These are phyloP conservation scores for Aspergillus steynii DNA, from an alignment of 495 filamentous ascomycete genomes.

Conservation along the genomic window DNA sequence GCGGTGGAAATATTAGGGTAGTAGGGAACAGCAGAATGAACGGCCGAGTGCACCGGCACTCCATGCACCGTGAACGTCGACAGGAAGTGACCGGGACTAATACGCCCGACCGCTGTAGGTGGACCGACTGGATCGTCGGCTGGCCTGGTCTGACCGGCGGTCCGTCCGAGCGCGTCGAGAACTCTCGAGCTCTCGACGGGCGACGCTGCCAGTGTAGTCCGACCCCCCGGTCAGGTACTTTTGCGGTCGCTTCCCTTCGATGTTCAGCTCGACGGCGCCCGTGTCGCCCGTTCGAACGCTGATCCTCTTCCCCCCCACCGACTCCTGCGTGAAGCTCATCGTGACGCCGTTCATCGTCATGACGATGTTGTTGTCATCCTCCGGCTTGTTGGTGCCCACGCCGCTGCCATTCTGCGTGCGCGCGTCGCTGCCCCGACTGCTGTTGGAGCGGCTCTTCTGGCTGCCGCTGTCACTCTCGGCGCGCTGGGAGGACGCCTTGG, in stretches of 20 bases:
- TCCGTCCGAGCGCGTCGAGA: conserved; percentile 33
- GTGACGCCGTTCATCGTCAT: conserved; percentile 46
- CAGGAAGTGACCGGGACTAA: conserved; percentile 3
- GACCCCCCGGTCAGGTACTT: conserved; percentile 38
- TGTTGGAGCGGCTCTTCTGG: conserved; percentile 47
- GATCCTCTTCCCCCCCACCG: conserved; percentile 41
- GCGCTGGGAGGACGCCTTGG: conserved; percentile 30
- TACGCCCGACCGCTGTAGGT: conserved; percentile 30
- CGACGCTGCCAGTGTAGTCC: conserved; percentile 33
- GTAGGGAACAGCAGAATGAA: not conserved
- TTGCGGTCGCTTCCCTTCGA: conserved; percentile 40
- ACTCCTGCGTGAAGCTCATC: conserved; percentile 41
- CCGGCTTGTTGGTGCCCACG: conserved; percentile 29
- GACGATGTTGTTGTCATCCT: conserved; percentile 44
- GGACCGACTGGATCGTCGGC: conserved; percentile 42
- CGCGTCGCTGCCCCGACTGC: conserved; percentile 44
- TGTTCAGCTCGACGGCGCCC: conserved; percentile 41
- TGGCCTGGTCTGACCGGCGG: conserved; percentile 40
- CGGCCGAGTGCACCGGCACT: not conserved
- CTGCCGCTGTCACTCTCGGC: conserved; percentile 45
- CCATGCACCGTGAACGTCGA: not conserved
- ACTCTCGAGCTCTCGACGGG: conserved; percentile 34
- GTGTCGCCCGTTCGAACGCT: conserved; percentile 42
- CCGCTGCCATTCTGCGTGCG: conserved; percentile 35
- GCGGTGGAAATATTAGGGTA: not conserved